Evolutionary conservation across 2,329 filamentous ascomycete species (phyloP), one percentile per base, ranked within the genome.

Genomic region (Coniosporium tulheliwenetii): DNA sequence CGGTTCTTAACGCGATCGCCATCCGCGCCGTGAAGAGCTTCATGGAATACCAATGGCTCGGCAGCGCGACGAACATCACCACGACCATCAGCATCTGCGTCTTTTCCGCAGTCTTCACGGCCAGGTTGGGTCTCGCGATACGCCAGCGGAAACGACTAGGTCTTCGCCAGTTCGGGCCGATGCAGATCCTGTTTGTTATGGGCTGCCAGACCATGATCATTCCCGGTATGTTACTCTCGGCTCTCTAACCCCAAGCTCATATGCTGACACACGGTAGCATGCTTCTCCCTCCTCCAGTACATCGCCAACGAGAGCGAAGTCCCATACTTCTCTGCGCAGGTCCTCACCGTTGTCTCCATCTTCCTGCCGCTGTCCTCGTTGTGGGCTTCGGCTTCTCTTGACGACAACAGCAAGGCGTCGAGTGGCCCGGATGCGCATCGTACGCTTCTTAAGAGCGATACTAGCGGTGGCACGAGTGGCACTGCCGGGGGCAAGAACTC

Each of bases 131-230:
- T 5, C 62, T 67, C 45, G 74, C 75, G 5, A 68, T 81, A 30
- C 53, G 63, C 8, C 62, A 71, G 46, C 69, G 78, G 15, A 67
- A 63, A 41, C 63, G 61, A 48, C 60, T 81, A 44, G 73, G 75
- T 1, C 62, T 79, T 50, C 66, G 62, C 41, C 68, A 73, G 41
- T 79, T 78, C 50, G 74, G 75, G 8, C 72, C 75, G 1, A 75
- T 81, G 66, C 73, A 78, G 48, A 69, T 78, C 42, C 72, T 81
- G 45, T 78, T 78, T 53, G 69, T 80, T 49, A 79, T 80, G 69
- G 73, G 75, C 38, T 76, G 72, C 45, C 77, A 80, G 57, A 80
- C 77, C 1, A 66, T 82, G 65, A 52, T 77, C 30, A 63, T 81
- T 45, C 78, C 78, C 52, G 70, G 77, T 78, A 62, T 58, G 65